Evolutionary conservation across 192 early-diverging fungal genomes (phyloP).

Genomic region (Gigaspora rosea): DNA sequence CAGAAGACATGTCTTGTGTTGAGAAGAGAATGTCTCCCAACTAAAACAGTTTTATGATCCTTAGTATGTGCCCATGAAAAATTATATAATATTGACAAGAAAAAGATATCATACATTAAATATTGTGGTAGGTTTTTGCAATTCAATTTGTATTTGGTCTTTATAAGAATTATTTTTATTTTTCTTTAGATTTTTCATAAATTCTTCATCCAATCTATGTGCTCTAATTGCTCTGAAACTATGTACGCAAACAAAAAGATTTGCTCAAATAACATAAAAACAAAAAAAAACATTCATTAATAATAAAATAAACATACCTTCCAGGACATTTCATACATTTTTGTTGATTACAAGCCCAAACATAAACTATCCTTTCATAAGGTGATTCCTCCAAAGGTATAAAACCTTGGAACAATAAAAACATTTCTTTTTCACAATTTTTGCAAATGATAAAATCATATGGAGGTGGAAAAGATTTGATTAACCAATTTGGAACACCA

Average conservation of each 20-base stretch:
- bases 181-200: constrained; percentile 55
- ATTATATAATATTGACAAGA: background rate
- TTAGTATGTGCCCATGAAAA: background rate
- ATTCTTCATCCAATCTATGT: constrained; percentile 65
- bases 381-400: constrained; percentile 69
- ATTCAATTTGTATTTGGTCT: background rate
- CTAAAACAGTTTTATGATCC: background rate
- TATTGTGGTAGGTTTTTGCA: background rate
- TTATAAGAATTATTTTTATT: constrained; percentile 34
- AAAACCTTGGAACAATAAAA: constrained; percentile 71
- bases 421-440: constrained; percentile 61
- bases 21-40: background rate
- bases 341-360: constrained; percentile 78
- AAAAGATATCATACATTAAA: constrained; percentile 30
- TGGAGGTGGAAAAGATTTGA: constrained; percentile 37
- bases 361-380: constrained; percentile 76
- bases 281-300: constrained; percentile 4
- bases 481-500: constrained; percentile 59
- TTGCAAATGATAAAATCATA: constrained; percentile 48
- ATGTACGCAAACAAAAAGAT: background rate
- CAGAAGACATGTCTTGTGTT: background rate
- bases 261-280: background rate
- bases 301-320: constrained; percentile 44
- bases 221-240: constrained; percentile 64
- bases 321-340: constrained; percentile 69